Conservation (phyloP, 1,284 basidiomycete genomes). For the Coniophora puteana region DNA sequence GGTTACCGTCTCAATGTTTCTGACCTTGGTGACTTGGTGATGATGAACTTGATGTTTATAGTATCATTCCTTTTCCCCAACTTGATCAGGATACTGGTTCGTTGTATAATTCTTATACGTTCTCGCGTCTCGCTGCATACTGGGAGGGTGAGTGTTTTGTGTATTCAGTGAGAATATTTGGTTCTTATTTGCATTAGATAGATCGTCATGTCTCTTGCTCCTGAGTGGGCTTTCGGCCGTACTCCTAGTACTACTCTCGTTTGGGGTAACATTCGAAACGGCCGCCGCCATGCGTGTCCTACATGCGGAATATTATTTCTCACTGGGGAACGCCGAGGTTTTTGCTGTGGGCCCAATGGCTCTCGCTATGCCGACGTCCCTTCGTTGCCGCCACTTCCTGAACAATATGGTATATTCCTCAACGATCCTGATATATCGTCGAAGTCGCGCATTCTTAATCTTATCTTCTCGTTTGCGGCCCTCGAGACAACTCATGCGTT, state of each 20-base stretch:
- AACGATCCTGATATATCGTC: constrained; percentile 16
- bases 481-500: constrained; percentile 26
- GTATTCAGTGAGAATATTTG: no score
- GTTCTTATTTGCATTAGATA: no score
- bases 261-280: not conserved
- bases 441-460: constrained; percentile 24
- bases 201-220: no score
- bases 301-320: constrained; percentile 13
- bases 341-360: constrained; percentile 18
- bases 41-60: no score
- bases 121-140: no score
- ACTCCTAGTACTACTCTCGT: not conserved
- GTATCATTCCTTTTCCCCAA: no score
- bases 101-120: no score
- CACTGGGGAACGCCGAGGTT: constrained; percentile 15
- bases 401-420: constrained; percentile 14
- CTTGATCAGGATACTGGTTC: no score
- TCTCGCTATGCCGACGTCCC: constrained; percentile 9
- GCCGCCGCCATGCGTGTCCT: constrained; percentile 7
- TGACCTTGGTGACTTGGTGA: no score
- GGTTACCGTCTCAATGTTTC: no score
- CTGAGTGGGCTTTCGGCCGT: not conserved
- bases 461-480: constrained; percentile 30
- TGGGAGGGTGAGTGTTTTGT: no score
- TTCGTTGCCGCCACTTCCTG: constrained; percentile 16